These are phyloP conservation scores for Entomortierella lignicola DNA, from an alignment of 192 early-diverging fungal species.

Conservation along the genomic window DNA sequence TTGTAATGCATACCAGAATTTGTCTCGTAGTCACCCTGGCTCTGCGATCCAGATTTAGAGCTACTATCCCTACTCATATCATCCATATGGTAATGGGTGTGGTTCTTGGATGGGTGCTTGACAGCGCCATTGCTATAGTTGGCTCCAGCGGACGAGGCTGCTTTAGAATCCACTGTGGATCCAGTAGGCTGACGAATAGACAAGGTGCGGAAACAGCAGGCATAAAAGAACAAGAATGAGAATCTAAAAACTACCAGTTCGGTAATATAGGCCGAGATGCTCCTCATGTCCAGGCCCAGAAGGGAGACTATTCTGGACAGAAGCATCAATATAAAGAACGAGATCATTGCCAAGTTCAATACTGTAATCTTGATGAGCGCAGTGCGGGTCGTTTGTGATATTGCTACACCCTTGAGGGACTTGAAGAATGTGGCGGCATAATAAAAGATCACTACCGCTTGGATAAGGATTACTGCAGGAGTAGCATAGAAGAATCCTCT, in stretches of 20 bases:
- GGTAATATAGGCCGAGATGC: constrained; percentile 30
- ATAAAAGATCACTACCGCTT: constrained; percentile 43
- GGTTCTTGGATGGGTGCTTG: constrained; percentile 34
- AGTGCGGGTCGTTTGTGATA: constrained; percentile 40
- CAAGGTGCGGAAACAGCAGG: constrained; percentile 44
- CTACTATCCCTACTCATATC: constrained; percentile 4
- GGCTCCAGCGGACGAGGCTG: neutral
- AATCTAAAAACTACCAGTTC: constrained; percentile 46
- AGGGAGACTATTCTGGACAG: constrained; percentile 41
- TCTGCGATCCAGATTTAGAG: neutral
- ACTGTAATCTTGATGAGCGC: constrained; percentile 47
- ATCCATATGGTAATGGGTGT: constrained; percentile 40
- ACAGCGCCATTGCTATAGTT: constrained; percentile 3
- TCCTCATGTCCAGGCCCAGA: constrained; percentile 42
- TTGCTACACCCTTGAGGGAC: constrained; percentile 33
- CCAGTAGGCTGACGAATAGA: constrained; percentile 48
- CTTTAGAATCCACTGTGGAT: constrained; percentile 46
- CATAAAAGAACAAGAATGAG: constrained; percentile 52
- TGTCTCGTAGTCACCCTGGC: neutral
- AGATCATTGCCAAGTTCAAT: constrained; percentile 53
- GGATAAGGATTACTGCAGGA: constrained; percentile 41
- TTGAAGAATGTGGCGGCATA: constrained; percentile 47
- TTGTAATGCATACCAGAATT: constrained; percentile 31
- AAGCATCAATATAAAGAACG: constrained; percentile 52
- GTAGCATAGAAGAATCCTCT: constrained; percentile 37